Evolutionary conservation across 805 yeast genomes (phyloP).

Genomic region (Hanseniaspora guilliermondii): DNA sequence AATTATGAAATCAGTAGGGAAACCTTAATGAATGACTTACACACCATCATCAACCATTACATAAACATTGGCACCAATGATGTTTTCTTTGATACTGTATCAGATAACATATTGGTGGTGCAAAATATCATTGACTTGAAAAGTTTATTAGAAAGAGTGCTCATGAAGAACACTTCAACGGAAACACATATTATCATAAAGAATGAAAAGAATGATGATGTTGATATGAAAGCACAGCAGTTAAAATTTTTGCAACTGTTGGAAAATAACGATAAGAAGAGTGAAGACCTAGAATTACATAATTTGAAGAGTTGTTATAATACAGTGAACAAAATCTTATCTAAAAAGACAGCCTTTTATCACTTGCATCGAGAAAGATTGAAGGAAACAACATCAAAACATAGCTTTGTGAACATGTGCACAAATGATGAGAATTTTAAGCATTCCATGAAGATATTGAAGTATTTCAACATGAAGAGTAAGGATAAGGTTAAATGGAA

Average conservation of each 20-base stretch:
- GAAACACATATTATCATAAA: neutral
- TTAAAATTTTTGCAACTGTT: neutral
- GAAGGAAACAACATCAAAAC: slow-evolving; percentile 11
- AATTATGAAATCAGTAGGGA: neutral
- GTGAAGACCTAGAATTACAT: slow-evolving; percentile 4
- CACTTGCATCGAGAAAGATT: slow-evolving; percentile 22
- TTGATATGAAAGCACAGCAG: neutral
- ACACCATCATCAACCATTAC: neutral
- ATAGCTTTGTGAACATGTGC: slow-evolving; percentile 17
- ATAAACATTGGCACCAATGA: neutral
- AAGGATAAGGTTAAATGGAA: neutral
- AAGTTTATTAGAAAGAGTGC: neutral
- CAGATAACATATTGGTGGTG: neutral
- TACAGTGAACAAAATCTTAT: slow-evolving; percentile 16
- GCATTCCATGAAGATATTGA: slow-evolving; percentile 23
- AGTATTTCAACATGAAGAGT: slow-evolving; percentile 19
- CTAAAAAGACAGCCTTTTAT: slow-evolving; percentile 20
- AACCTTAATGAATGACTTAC: neutral
- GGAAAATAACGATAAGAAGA: neutral
- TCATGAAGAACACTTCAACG: neutral
- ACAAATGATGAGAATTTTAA: slow-evolving; percentile 21
- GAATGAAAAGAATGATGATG: neutral
- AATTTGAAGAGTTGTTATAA: no score
- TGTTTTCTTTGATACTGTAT: neutral
- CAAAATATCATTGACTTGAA: slow-evolving; percentile 1